Conservation (phyloP, 805 yeast species). For the Myxozyma neotropica region DNA sequence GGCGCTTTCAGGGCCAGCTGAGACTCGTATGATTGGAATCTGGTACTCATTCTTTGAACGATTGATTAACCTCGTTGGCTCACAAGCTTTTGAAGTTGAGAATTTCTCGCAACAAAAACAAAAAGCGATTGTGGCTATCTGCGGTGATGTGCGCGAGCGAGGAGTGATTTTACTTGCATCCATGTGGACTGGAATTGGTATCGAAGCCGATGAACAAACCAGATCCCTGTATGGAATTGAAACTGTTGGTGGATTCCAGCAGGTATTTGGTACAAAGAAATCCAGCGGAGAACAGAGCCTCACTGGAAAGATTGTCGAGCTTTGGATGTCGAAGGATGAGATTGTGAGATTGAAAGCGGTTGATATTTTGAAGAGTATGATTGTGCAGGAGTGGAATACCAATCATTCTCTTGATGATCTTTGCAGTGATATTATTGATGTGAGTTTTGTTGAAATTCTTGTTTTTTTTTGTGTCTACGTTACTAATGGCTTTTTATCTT, state of each 20-base stretch:
- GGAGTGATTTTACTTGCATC: conserved; percentile 57
- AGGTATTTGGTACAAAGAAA: conserved; percentile 48
- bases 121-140: conserved; percentile 64
- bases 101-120: conserved; percentile 72
- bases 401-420: conserved; percentile 39
- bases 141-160: conserved; percentile 64
- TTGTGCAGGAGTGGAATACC: conserved; percentile 65
- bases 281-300: conserved; percentile 8
- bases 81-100: conserved; percentile 70
- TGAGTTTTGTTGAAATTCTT: not conserved
- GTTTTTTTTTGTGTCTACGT: not conserved
- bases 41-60: conserved; percentile 38
- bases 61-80: conserved; percentile 59
- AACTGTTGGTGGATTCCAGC: conserved; percentile 71
- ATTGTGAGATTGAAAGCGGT: conserved; percentile 65
- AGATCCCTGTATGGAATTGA: conserved; percentile 59
- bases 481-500: conserved; percentile 38
- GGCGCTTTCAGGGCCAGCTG: not conserved
- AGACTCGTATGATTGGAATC: conserved; percentile 1
- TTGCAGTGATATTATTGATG: conserved; percentile 24
- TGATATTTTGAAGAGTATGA: conserved; percentile 67
- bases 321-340: conserved; percentile 67
- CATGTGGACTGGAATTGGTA: conserved; percentile 76
- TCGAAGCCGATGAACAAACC: conserved; percentile 60
- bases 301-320: conserved; percentile 63